These are phyloP conservation scores for Lactarius sp. DNA, from an alignment of 768 basidiomycete genomes.

Conservation along the genomic window DNA sequence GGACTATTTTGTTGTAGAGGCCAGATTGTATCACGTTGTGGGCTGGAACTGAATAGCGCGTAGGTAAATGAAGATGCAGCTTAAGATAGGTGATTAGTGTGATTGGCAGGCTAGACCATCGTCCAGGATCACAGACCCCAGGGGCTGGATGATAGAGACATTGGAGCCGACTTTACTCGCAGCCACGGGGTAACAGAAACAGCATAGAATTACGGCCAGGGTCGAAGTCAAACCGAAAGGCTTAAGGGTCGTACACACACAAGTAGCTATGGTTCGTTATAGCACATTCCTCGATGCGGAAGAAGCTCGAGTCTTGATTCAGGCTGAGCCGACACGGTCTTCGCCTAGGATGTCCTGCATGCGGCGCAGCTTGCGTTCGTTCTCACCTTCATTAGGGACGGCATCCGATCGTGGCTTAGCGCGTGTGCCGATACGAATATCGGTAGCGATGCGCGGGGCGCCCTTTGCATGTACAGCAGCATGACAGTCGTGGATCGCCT, in stretches of 20 bases:
- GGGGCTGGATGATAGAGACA: background rate
- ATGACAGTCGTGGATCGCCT: slow-evolving; percentile 90
- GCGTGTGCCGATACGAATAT: slow-evolving; percentile 93
- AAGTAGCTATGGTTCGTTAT: slow-evolving; percentile 1
- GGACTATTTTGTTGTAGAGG: background rate
- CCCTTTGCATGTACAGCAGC: slow-evolving; percentile 77
- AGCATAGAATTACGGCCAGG: background rate
- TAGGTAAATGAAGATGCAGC: background rate
- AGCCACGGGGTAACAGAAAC: background rate
- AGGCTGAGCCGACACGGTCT: slow-evolving; percentile 24
- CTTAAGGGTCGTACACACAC: background rate
- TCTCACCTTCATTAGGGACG: slow-evolving; percentile 68
- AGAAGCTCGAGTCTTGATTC: background rate
- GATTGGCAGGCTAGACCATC: no score
- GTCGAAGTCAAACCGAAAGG: background rate
- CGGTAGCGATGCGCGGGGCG: slow-evolving; percentile 75
- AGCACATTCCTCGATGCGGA: background rate
- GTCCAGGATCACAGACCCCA: no score
- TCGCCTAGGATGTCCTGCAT: slow-evolving; percentile 73
- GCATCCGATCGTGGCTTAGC: slow-evolving; percentile 28
- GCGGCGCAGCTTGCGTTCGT: slow-evolving; percentile 71
- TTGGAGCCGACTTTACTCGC: background rate
- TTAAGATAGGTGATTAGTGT: no score
- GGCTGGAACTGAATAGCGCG: background rate
- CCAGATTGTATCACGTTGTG: background rate